Conservation (phyloP, 2,329 filamentous ascomycete species). For the Cladosporium sp. region DNA sequence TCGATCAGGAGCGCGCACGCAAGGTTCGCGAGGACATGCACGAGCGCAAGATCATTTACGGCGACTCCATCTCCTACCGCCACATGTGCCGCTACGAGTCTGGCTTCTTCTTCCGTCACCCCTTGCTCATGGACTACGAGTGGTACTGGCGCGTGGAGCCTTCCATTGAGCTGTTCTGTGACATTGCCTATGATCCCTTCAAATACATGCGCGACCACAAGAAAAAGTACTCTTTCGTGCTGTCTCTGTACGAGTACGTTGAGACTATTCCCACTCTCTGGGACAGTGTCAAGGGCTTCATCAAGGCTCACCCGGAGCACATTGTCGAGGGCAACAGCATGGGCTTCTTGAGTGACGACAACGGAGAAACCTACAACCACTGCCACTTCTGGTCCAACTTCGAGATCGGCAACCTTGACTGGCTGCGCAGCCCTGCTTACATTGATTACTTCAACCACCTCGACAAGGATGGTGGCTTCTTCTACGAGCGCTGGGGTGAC, state of each 20-base stretch:
- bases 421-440: slow-evolving; percentile 87
- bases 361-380: slow-evolving; percentile 89
- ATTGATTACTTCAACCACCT: slow-evolving; percentile 86
- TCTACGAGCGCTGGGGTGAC: slow-evolving; percentile 98
- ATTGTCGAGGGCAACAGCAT: slow-evolving; percentile 81
- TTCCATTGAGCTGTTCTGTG: slow-evolving; percentile 93
- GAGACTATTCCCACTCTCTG: slow-evolving; percentile 96
- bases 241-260: slow-evolving; percentile 93
- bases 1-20: slow-evolving; percentile 89
- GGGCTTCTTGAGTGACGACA: slow-evolving; percentile 87
- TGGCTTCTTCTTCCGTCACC: slow-evolving; percentile 97
- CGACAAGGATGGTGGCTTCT: slow-evolving; percentile 92
- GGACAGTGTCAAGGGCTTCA: slow-evolving; percentile 94
- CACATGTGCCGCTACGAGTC: slow-evolving; percentile 99
- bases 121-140: slow-evolving; percentile 91
- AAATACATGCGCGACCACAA: slow-evolving; percentile 92
- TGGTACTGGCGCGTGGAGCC: slow-evolving; percentile 99
- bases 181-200: slow-evolving; percentile 94
- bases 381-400: slow-evolving; percentile 99
- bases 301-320: slow-evolving; percentile 85
- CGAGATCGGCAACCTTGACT: slow-evolving; percentile 89
- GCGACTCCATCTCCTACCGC: slow-evolving; percentile 92
- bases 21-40: slow-evolving; percentile 94
- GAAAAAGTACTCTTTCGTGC: slow-evolving; percentile 97
- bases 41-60: slow-evolving; percentile 94